A percentile compares a stretch with the other conserved stretches of the same genome.
Conservation (phyloP, 805 yeast species). For the Blastobotrys chiropterorum region DNA sequence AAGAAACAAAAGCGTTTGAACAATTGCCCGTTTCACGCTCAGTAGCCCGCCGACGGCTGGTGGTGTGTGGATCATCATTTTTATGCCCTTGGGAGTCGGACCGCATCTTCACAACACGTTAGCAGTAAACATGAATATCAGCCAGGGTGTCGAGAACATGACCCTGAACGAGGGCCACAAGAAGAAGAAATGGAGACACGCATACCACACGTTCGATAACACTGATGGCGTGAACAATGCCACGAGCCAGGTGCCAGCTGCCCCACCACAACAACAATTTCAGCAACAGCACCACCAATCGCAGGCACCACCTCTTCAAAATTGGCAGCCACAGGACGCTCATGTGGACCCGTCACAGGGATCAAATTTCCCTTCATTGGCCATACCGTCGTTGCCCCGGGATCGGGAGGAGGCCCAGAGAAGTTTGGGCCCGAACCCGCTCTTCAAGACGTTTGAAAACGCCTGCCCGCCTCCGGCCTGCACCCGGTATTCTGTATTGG, state of each 20-base stretch:
- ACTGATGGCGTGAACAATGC: not conserved
- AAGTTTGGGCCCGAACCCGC: conserved; percentile 31
- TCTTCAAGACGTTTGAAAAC: conserved; percentile 68
- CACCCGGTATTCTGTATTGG: conserved; percentile 58
- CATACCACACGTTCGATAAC: not conserved
- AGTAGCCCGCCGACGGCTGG: no score
- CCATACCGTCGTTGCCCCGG: conserved; percentile 35
- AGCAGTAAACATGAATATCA: not conserved
- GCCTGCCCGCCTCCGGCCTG: conserved; percentile 82
- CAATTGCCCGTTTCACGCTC: no score
- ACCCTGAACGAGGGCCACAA: not conserved
- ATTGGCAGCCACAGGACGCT: not conserved
- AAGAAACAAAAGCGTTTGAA: no score
- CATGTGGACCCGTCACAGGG: not conserved
- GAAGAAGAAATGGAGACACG: not conserved
- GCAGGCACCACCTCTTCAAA: not conserved
- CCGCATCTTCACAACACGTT: not conserved
- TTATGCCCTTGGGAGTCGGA: not conserved
- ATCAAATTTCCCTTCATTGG: not conserved
- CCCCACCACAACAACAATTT: not conserved
- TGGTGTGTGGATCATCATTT: no score
- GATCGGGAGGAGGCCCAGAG: conserved; percentile 29
- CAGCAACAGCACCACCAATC: not conserved
- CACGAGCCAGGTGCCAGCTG: not conserved
- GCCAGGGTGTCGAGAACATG: not conserved